Evolutionary conservation across 805 yeast species (phyloP).

Genomic region (Kluyveromyces wickerhamii): DNA sequence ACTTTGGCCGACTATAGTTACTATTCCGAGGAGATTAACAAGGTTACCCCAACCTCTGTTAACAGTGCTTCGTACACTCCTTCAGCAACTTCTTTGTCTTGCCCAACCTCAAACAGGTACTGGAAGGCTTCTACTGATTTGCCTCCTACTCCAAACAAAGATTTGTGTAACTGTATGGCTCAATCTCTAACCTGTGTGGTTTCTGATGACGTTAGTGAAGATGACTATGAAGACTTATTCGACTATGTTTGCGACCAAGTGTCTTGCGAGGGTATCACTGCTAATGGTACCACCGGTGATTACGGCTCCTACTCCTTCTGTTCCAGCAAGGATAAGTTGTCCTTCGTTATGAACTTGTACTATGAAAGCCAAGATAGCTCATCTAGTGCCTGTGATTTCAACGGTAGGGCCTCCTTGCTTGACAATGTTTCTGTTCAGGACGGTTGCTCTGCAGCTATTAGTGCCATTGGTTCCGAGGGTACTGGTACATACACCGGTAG

Average conservation of each 20-base stretch:
- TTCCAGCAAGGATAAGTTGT: conserved; percentile 52
- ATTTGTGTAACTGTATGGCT: conserved; percentile 56
- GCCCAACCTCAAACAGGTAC: conserved; percentile 49
- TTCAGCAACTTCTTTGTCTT: conserved; percentile 40
- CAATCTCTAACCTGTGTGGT: conserved; percentile 54
- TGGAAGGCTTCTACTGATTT: conserved; percentile 63
- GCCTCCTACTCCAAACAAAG: conserved; percentile 73
- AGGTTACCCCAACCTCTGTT: conserved; percentile 46
- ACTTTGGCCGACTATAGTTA: conserved; percentile 58
- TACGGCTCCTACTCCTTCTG: conserved; percentile 76
- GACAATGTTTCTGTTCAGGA: conserved; percentile 39
- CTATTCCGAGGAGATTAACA: conserved; percentile 51
- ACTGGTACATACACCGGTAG: conserved; percentile 45
- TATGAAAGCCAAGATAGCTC: conserved; percentile 40
- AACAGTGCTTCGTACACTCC: conserved; percentile 34
- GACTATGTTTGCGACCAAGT: conserved; percentile 47
- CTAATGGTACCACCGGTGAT: conserved; percentile 54
- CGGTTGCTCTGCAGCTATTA: conserved; percentile 48
- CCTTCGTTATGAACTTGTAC: conserved; percentile 59
- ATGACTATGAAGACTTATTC: conserved; percentile 55
- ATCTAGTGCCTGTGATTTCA: conserved; percentile 54
- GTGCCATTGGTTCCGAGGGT: conserved; percentile 66
- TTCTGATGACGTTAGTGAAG: conserved; percentile 40
- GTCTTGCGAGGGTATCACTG: conserved; percentile 52
- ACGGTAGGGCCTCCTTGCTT: conserved; percentile 53